A percentile compares a stretch with the other conserved stretches of the same genome.
phyloP scores from a whole-genome alignment of 108 stramenopile species.

The Cyclostephanos tholiformis region DNA sequence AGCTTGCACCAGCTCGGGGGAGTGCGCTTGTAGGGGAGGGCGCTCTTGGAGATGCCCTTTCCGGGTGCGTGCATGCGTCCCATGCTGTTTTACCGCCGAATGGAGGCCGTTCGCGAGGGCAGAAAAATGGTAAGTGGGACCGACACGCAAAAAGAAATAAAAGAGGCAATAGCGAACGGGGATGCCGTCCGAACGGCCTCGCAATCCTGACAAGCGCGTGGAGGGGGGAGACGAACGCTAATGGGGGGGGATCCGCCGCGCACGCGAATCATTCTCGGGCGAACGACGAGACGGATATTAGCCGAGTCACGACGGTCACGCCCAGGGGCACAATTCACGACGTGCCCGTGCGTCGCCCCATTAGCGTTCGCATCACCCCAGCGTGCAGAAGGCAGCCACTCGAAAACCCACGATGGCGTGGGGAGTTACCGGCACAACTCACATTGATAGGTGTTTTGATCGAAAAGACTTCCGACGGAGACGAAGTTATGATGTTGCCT shows the following conservation, averaged over 20 bases:
- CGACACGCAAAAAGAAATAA: not conserved
- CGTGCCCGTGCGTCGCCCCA: too few species aligned
- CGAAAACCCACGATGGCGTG: constrained; percentile 29
- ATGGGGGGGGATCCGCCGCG: not conserved
- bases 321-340: too few species aligned
- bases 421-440: constrained; percentile 79
- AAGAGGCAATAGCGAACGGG: not conserved
- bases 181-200: too few species aligned
- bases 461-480: not conserved
- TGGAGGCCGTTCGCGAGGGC: not conserved
- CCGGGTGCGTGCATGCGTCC: constrained; percentile 97
- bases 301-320: too few species aligned
- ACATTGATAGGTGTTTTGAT: constrained; percentile 60
- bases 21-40: constrained; percentile 99
- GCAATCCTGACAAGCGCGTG: not conserved
- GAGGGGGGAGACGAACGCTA: constrained; percentile 16
- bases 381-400: constrained; percentile 87
- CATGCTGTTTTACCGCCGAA: constrained; percentile 67
- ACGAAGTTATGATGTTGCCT: not conserved
- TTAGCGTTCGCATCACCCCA: constrained; percentile 22
- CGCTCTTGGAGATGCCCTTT: constrained; percentile 99
- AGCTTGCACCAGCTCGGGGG: constrained; percentile 98
- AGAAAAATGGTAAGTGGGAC: not conserved
- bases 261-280: too few species aligned
- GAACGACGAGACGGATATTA: too few species aligned